phyloP scores from a whole-genome alignment of 73 alveolate species.

The Paramecium sexaurelia region DNA sequence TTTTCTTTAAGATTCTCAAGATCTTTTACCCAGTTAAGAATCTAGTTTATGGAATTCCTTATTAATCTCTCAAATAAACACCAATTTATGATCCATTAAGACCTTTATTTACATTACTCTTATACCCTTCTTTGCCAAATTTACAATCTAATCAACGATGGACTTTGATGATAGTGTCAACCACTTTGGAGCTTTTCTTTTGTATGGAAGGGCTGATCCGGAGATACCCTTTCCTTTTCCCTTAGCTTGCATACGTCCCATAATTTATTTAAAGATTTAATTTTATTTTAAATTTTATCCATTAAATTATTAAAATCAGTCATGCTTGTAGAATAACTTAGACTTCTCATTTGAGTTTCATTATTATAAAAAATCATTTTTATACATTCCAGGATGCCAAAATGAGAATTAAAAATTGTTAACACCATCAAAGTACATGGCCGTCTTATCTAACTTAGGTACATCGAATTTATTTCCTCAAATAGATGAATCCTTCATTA shows the following conservation, averaged over 20 bases:
- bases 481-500: constrained; percentile 64
- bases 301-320: constrained; percentile 38
- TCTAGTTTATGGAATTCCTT: constrained; percentile 67
- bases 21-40: constrained; percentile 70
- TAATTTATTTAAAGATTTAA: constrained; percentile 38
- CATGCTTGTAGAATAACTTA: constrained; percentile 23
- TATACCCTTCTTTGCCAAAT: constrained; percentile 69
- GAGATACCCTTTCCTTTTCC: constrained; percentile 74
- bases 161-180: constrained; percentile 64
- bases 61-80: constrained; percentile 66
- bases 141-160: constrained; percentile 60
- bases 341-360: constrained; percentile 17
- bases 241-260: constrained; percentile 71
- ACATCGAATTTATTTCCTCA: constrained; percentile 59
- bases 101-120: constrained; percentile 13
- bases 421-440: constrained; percentile 67
- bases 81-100: constrained; percentile 67
- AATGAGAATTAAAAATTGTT: constrained; percentile 61
- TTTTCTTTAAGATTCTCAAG: constrained; percentile 67
- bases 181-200: constrained; percentile 72
- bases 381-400: constrained; percentile 62
- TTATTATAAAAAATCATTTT: neutral
- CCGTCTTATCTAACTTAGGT: constrained; percentile 60
- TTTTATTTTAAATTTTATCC: constrained; percentile 27
- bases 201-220: constrained; percentile 70